Percentiles rank a stretch among this genome's conserved stretches.
Evolutionary conservation across 805 yeast species (phyloP).

Genomic region (Myxozyma monticola): DNA sequence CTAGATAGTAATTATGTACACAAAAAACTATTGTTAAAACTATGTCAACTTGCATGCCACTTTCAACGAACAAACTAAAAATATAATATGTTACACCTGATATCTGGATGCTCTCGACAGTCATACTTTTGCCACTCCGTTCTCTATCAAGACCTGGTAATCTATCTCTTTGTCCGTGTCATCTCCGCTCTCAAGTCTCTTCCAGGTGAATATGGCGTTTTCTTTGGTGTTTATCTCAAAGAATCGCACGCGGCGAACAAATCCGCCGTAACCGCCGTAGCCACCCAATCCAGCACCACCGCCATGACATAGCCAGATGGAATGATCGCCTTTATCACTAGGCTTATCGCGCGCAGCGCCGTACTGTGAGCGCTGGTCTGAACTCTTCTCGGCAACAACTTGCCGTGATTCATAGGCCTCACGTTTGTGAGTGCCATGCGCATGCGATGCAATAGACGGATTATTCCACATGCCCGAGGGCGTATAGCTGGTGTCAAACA

Average conservation of each 20-base stretch:
- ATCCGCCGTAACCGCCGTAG: conserved; percentile 89
- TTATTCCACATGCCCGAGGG: conserved; percentile 36
- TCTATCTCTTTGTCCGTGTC: conserved; percentile 51
- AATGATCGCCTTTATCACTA: conserved; percentile 30
- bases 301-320: conserved; percentile 87
- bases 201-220: conserved; percentile 63
- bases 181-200: conserved; percentile 57
- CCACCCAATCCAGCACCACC: conserved; percentile 96
- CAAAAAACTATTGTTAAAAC: no score
- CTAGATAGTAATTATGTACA: no score
- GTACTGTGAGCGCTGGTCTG: background rate
- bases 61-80: no score
- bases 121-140: conserved; percentile 39
- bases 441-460: conserved; percentile 25
- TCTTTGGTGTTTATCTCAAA: conserved; percentile 61
- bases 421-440: background rate
- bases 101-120: no score
- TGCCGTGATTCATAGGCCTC: background rate
- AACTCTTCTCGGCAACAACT: background rate
- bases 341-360: background rate
- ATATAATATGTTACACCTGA: no score
- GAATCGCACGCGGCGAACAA: conserved; percentile 72
- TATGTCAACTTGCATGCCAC: no score
- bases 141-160: conserved; percentile 50
- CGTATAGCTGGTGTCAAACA: conserved; percentile 48